Base-by-base conservation (phyloP, 2,329 filamentous ascomycete genomes). In the Ophiostoma tasmaniense region DNA sequence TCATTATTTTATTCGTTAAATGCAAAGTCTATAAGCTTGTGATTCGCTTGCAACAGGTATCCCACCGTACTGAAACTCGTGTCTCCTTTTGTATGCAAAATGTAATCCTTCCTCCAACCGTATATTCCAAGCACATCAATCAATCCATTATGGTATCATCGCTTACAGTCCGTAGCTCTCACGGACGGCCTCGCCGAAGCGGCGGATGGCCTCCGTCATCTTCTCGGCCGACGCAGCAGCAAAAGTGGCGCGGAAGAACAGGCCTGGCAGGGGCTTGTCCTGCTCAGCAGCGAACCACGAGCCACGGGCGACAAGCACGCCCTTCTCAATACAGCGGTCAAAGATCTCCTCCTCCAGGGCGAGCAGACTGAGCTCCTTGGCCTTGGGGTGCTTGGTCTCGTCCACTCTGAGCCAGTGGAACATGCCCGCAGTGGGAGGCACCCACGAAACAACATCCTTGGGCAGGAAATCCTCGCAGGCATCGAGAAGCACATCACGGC, bases 181-280 rank as follows among this genome's bases (percentile, higher is more conserved):
- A 73, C 86, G 84, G 55, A 98, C 81, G 8, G 92, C 91, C 69
- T 85, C 83, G 0, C 92, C 92, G 73, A 99, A 89, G 70, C 94
- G 82, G 71, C 83, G 82, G 69, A 93, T 92, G 1, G 90, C 91
- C 75, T 88, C 85, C 2, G 82, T 82, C 83, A 94, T 93, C 73
- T 88, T 86, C 68, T 88, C 85, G 17, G 85, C 83, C 14, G 86
- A 88, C 1, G 93, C 93, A 50, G 93, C 89, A 0, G 94, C 93
- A 80, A 90, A 99, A 0, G 94, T 99, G 3, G 91, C 88, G 67
- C 95, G 86, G 83, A 98, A 96, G 81, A 92, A 97, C 78, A 97
- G 82, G 35, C 88, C 89, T 13, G 83, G 81, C 10, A 83, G 82
- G 3, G 79, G 82, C 75, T 81, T 83, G 65, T 85, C 82, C 61